Evolutionary conservation across 768 basidiomycete genomes (phyloP), one percentile per base, ranked within the genome.

Genomic region (Rhizopogon roseolus): DNA sequence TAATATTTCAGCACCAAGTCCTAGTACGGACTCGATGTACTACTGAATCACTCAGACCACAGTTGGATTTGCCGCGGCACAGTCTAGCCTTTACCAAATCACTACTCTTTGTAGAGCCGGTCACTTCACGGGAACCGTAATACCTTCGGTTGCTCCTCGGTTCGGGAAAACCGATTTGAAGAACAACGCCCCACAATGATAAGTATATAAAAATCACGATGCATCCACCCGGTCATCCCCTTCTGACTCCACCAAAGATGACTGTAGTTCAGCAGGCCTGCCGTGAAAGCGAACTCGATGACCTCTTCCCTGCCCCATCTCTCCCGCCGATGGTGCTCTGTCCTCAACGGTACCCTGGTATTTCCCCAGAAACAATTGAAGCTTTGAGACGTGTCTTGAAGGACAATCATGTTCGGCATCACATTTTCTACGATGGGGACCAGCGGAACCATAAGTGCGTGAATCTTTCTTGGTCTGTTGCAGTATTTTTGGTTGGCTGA

Each of bases 401-500:
- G 54, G 78, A 81, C 4, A 80, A 80, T 52, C 76, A 81, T 45
- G 63, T 66, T 28, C 72, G 66, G 44, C 69, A 71, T 62, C 81
- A 84, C 50, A 70, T 76, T 10, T 84, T 77, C 63, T 74, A 76
- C 61, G 76, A 81, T 50, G 60, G 77, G 17, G 54, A 22, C 22
- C 22, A 42, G 29, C 57, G 68, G 0, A 77, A 78, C 53, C 82
- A 83, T 69, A 82, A 83, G 82, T 81, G 55, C 11, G 14, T 9
- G 1, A 13, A 7, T 17, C 49, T 19, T 4, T 6, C 19, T 10
- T 16, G 13, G 19, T 8, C 5, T 1, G 7, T 2, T 25, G 13
- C 32, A 14, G 48, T 6, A 1, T 10, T 34, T 22, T 49, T 28
- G 3, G 2, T n/a, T 46, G 25, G 11, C 10, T 36, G 11, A 48